phyloP scores from a whole-genome alignment of 1,284 basidiomycete genomes.

The Pholiota adiposa region DNA sequence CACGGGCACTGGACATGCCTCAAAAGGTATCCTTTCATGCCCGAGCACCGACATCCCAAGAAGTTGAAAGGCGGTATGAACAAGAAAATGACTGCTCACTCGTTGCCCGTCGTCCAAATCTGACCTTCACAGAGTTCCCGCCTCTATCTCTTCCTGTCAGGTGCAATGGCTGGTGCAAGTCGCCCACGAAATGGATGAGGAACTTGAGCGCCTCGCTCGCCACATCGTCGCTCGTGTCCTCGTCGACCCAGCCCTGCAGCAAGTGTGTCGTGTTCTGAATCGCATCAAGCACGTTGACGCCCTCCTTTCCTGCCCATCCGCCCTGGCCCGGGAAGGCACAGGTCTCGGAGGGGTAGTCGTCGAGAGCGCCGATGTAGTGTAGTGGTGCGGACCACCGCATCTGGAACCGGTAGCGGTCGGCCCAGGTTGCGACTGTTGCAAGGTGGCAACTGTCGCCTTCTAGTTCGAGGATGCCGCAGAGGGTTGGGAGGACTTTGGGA shows the following conservation, averaged over 20 bases:
- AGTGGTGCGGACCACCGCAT: slow-evolving; percentile 71
- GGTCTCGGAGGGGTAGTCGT: slow-evolving; percentile 76
- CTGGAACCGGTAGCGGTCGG: slow-evolving; percentile 70
- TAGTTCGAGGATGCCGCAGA: slow-evolving; percentile 73
- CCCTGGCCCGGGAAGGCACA: slow-evolving; percentile 80
- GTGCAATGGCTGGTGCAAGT: slow-evolving; percentile 92
- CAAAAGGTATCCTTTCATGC: too few relatives aligned
- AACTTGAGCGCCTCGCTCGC: slow-evolving; percentile 83
- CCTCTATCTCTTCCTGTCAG: slow-evolving; percentile 85
- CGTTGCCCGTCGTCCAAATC: slow-evolving; percentile 69
- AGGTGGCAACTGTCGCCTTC: slow-evolving; percentile 59
- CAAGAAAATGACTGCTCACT: slow-evolving; percentile 46
- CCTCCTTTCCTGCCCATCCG: slow-evolving; percentile 76
- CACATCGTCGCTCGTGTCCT: slow-evolving; percentile 27
- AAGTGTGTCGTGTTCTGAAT: slow-evolving; percentile 75
- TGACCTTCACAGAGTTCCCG: slow-evolving; percentile 78
- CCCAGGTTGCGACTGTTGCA: slow-evolving; percentile 86
- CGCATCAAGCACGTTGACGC: slow-evolving; percentile 75
- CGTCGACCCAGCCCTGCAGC: slow-evolving; percentile 49
- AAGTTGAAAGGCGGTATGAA: not conserved
- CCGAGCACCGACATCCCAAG: too few relatives aligned
- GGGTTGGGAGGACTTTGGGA: slow-evolving; percentile 67
- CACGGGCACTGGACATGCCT: too few relatives aligned
- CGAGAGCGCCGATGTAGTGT: slow-evolving; percentile 77
- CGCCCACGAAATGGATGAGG: slow-evolving; percentile 89